phyloP scores from a whole-genome alignment of 192 early-diverging fungal genomes.

The Jimgerdemannia flammicorona region DNA sequence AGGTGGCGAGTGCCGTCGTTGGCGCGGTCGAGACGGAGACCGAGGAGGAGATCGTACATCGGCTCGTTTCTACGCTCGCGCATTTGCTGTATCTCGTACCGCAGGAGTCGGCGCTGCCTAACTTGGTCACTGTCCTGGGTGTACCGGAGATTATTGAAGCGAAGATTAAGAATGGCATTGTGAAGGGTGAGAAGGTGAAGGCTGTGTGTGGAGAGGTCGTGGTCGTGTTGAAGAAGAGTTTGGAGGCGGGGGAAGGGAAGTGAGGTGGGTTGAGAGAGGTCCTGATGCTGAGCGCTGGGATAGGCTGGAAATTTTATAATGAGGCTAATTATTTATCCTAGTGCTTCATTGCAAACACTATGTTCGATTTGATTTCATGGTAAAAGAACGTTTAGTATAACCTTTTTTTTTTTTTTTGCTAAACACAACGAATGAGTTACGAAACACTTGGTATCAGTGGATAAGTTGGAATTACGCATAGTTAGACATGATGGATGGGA shows the following conservation, averaged over 20 bases:
- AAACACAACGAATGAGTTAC: no score
- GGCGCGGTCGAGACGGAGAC: conserved; percentile 54
- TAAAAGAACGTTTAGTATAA: no score
- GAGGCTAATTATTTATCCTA: no score
- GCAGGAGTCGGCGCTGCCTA: conserved; percentile 14
- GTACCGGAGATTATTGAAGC: conserved; percentile 16
- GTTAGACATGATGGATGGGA: no score
- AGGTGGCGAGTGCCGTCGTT: conserved; percentile 61
- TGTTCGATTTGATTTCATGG: no score
- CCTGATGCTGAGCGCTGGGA: no score
- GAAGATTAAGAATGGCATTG: conserved; percentile 13
- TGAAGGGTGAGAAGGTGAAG: conserved; percentile 11
- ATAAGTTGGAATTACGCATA: no score
- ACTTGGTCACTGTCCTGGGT: conserved; percentile 23
- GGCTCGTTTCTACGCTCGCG: conserved; percentile 22
- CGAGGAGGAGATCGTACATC: conserved; percentile 49
- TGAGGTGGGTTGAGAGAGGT: neutral
- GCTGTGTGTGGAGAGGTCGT: conserved; percentile 22
- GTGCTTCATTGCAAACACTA: no score
- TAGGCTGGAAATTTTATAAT: no score
- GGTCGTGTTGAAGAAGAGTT: neutral
- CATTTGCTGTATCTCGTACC: conserved; percentile 30
- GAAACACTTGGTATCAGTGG: no score
- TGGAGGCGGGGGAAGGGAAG: neutral
- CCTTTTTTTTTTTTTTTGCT: no score